A percentile compares a stretch with the other conserved stretches of the same genome.
These are phyloP conservation scores for Phialophora verrucosa DNA, from an alignment of 2,329 filamentous ascomycete species.

Conservation along the genomic window DNA sequence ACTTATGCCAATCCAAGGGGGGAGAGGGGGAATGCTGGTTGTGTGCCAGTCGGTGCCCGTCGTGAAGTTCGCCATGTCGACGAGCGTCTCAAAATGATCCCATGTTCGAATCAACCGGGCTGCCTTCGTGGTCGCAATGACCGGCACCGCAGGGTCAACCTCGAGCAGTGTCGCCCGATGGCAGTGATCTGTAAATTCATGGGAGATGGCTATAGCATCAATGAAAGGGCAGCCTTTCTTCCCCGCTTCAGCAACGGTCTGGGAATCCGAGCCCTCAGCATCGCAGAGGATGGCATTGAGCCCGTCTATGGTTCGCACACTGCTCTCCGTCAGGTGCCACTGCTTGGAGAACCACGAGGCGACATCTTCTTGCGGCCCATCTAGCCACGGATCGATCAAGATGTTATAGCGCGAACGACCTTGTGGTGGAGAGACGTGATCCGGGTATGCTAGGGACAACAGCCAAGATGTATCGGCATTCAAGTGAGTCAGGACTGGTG, in stretches of 20 bases:
- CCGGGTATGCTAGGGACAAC: slow-evolving; percentile 65
- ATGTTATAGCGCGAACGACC: slow-evolving; percentile 65
- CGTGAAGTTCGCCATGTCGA: slow-evolving; percentile 56
- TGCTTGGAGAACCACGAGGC: slow-evolving; percentile 70
- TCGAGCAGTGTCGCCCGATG: slow-evolving; percentile 66
- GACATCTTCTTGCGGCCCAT: slow-evolving; percentile 67
- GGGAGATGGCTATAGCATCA: slow-evolving; percentile 65
- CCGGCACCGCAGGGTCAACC: slow-evolving; percentile 59
- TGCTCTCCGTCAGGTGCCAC: slow-evolving; percentile 63
- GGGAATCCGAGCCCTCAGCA: slow-evolving; percentile 53
- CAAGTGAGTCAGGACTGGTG: slow-evolving; percentile 66
- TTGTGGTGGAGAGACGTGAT: slow-evolving; percentile 49
- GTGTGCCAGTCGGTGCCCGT: slow-evolving; percentile 53
- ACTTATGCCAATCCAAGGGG: slow-evolving; percentile 64
- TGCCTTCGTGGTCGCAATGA: slow-evolving; percentile 66
- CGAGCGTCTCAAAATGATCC: slow-evolving; percentile 64
- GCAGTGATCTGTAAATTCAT: slow-evolving; percentile 74
- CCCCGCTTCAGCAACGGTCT: slow-evolving; percentile 27
- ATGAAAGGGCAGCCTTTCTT: slow-evolving; percentile 46
- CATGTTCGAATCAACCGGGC: slow-evolving; percentile 62
- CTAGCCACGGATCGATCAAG: slow-evolving; percentile 69
- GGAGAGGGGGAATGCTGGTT: slow-evolving; percentile 52
- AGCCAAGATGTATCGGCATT: slow-evolving; percentile 73
- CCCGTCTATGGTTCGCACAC: slow-evolving; percentile 61
- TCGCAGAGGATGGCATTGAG: slow-evolving; percentile 59